Evolutionary conservation across 2,329 filamentous ascomycete genomes (phyloP).

Genomic region (Monosporascus cannonballus): DNA sequence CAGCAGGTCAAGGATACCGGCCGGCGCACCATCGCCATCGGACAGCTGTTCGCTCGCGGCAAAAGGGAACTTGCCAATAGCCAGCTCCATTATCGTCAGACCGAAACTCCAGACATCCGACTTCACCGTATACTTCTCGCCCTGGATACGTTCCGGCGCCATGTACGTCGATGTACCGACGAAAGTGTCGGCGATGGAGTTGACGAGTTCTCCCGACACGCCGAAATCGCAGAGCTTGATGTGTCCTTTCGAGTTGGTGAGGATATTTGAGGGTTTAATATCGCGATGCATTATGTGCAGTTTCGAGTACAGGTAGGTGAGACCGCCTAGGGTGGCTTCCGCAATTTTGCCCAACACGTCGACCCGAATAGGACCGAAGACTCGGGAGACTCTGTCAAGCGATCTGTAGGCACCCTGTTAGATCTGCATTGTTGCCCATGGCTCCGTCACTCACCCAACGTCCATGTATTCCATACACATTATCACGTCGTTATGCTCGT

Average conservation of each 20-base stretch:
- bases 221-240: conserved; percentile 99
- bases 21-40: conserved; percentile 75
- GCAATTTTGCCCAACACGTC: conserved; percentile 97
- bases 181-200: conserved; percentile 96
- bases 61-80: conserved; percentile 96
- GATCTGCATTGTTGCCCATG: conserved; percentile 5
- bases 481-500: conserved; percentile 94
- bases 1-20: conserved; percentile 89
- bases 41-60: conserved; percentile 63
- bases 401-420: conserved; percentile 51
- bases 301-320: conserved; percentile 91
- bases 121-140: conserved; percentile 94
- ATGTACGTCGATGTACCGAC: conserved; percentile 99
- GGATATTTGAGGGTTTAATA: conserved; percentile 96
- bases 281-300: conserved; percentile 99
- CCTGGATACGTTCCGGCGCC: conserved; percentile 96
- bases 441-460: conserved; percentile 68
- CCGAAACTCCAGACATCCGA: conserved; percentile 99
- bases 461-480: conserved; percentile 99
- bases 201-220: conserved; percentile 95
- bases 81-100: conserved; percentile 90
- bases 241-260: conserved; percentile 87
- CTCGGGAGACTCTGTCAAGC: conserved; percentile 86
- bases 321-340: conserved; percentile 85
- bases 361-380: conserved; percentile 90